A percentile compares a stretch with the other conserved stretches of the same genome.
These are phyloP conservation scores for Podaxis rugospora DNA, from an alignment of 768 basidiomycete genomes.

Conservation along the genomic window DNA sequence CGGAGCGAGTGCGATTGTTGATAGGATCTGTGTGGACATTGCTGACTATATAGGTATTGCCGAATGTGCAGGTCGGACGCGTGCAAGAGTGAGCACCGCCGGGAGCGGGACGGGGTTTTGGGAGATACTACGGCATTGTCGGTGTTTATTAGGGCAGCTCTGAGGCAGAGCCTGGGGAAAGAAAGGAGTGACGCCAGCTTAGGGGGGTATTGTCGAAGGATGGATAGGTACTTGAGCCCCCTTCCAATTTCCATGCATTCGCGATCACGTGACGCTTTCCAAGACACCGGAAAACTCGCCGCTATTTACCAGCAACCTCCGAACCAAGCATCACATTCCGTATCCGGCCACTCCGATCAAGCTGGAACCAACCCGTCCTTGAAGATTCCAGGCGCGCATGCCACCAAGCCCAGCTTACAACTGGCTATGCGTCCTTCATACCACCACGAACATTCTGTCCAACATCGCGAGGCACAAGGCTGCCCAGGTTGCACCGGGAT, in stretches of 20 bases:
- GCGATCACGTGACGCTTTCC: not conserved
- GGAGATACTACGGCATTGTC: not conserved
- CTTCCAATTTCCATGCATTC: not conserved
- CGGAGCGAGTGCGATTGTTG: not conserved
- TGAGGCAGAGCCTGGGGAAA: conserved; percentile 4
- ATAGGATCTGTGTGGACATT: not conserved
- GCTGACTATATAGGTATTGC: conserved; percentile 8
- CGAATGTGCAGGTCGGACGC: not conserved
- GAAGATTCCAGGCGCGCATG: conserved; percentile 31
- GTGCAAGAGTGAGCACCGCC: not conserved
- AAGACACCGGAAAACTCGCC: too few relatives aligned
- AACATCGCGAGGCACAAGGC: conserved; percentile 60
- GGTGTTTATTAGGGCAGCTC: conserved; percentile 5
- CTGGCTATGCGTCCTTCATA: conserved; percentile 65
- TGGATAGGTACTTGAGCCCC: not conserved
- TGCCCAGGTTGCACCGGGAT: conserved; percentile 29
- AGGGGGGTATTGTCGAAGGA: not conserved
- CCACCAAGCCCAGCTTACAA: conserved; percentile 67
- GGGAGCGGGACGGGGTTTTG: not conserved
- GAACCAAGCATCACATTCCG: not conserved
- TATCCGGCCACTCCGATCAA: not conserved
- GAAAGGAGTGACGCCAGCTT: conserved; percentile 6
- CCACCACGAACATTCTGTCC: conserved; percentile 54
- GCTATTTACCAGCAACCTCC: not conserved
- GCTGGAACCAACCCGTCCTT: not conserved